Evolutionary conservation across 495 filamentous ascomycete species (phyloP), one percentile per base, ranked within the genome.

Genomic region (Xylaria nigripes): DNA sequence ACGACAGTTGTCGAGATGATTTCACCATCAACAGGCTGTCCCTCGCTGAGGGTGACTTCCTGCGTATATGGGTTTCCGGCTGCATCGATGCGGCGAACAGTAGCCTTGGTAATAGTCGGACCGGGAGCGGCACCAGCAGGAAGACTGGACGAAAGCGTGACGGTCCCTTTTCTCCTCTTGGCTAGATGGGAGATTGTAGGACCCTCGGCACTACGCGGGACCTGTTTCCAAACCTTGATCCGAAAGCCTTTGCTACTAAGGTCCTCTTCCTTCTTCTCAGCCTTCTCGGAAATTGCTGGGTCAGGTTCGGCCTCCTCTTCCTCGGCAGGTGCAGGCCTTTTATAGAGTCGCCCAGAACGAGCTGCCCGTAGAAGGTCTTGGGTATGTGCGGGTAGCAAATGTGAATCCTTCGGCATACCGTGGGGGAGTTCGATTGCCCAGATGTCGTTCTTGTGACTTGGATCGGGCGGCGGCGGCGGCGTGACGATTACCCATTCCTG

Each of bases 331-430:
- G 70, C 61, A 8, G 77, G 73, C 2, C 74, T 72, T 56, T 83
- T 85, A 54, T 85, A 85, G n/a, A 86, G 72, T 18, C 78, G 79
- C 1, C 85, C 86, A 7, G 86, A 83, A 32, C 92, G 82, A 36
- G 89, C 88, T 21, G 87, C 86, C 29, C 89, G 83, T 0, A 97
- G 77, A n/a, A 97, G 78, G 43, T 86, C 87, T 64, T 91, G 86
- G 34, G 82, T 90, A 70, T 86, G 84, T 3, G 83, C 80, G 0
- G 86, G 81, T 9, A 96, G 75, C 15, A 96, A 74, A 59, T 90
- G 83, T 38, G 83, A 86, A 65, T 97, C 94, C 61, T 87, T 86
- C 23, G 93, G 93, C 81, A 98, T 88, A 58, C 79, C 81, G 38
- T 75, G 77, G 2, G 82, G 77, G 16, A 85, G 82, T 57, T 88